phyloP scores from a whole-genome alignment of 2,329 filamentous ascomycete genomes.

The Cladosporium sp. region DNA sequence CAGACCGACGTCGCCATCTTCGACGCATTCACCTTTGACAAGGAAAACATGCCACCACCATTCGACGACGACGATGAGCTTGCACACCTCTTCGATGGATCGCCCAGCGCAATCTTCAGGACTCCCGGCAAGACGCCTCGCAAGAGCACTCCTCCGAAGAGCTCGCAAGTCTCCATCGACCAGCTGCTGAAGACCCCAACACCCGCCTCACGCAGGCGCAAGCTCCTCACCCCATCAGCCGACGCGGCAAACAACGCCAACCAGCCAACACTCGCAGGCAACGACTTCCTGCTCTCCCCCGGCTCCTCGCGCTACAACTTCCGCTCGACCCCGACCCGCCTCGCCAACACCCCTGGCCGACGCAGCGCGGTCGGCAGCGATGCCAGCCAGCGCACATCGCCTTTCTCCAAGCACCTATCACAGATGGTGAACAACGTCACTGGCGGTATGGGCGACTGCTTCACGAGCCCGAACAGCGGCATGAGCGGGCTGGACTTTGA shows the following conservation, averaged over 20 bases:
- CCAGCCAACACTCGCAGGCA: constrained; percentile 17
- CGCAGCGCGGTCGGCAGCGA: constrained; percentile 31
- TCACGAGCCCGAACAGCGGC: constrained; percentile 33
- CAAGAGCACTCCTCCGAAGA: constrained; percentile 55
- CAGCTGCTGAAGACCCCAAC: constrained; percentile 51
- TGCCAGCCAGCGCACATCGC: constrained; percentile 47
- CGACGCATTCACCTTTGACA: constrained; percentile 51
- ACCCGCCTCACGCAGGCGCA: constrained; percentile 41
- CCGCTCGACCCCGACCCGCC: constrained; percentile 43
- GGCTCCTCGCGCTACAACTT: constrained; percentile 41
- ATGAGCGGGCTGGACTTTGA: constrained; percentile 35
- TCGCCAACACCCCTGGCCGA: constrained; percentile 36
- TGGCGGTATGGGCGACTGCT: constrained; percentile 24
- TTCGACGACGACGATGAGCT: constrained; percentile 53
- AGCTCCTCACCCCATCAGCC: constrained; percentile 34
- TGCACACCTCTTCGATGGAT: constrained; percentile 68
- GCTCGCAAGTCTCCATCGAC: constrained; percentile 44
- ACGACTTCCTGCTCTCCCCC: constrained; percentile 42
- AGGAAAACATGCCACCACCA: constrained; percentile 58
- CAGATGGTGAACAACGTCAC: constrained; percentile 57
- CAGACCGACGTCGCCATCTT: constrained; percentile 33
- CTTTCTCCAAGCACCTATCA: constrained; percentile 64
- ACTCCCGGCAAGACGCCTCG: constrained; percentile 55
- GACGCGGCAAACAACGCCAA: constrained; percentile 30
- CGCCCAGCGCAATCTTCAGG: constrained; percentile 58